These are phyloP conservation scores for Acacia acuminata DNA, from an alignment of 306 rosid genomes.

Conservation along the genomic window DNA sequence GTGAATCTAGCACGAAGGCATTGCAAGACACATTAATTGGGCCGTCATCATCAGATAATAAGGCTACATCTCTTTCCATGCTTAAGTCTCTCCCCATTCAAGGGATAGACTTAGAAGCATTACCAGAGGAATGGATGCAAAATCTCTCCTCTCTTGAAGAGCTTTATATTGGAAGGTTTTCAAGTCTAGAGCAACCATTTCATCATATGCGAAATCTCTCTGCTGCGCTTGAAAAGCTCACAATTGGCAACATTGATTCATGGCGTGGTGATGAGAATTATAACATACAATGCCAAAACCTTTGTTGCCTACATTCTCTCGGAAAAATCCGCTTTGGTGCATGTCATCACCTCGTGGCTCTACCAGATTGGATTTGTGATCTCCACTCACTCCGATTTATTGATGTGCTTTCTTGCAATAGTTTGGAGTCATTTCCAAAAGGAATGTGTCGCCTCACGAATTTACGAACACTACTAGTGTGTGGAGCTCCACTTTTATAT, in stretches of 20 bases:
- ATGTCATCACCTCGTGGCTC: background rate
- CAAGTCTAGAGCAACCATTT: background rate
- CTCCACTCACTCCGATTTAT: background rate
- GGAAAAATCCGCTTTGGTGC: accelerated
- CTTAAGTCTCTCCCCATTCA: no score
- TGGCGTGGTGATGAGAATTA: no score
- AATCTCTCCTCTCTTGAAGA: no score
- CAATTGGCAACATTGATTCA: no score
- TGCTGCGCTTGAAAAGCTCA: no score
- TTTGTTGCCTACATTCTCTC: background rate
- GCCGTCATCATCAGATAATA: background rate
- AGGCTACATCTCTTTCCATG: no score
- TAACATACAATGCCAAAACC: no score
- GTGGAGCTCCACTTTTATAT: background rate
- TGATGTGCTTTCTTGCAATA: accelerated
- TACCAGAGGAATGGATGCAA: no score
- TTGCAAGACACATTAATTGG: background rate
- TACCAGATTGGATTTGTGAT: background rate
- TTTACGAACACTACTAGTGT: background rate
- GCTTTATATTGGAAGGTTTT: accelerated
- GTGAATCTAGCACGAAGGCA: background rate
- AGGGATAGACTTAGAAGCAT: no score
- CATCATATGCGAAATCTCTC: no score
- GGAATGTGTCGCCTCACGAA: background rate
- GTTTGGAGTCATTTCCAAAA: background rate